Conservation (phyloP, 345 rosid species). For the Citropsis articulata region DNA sequence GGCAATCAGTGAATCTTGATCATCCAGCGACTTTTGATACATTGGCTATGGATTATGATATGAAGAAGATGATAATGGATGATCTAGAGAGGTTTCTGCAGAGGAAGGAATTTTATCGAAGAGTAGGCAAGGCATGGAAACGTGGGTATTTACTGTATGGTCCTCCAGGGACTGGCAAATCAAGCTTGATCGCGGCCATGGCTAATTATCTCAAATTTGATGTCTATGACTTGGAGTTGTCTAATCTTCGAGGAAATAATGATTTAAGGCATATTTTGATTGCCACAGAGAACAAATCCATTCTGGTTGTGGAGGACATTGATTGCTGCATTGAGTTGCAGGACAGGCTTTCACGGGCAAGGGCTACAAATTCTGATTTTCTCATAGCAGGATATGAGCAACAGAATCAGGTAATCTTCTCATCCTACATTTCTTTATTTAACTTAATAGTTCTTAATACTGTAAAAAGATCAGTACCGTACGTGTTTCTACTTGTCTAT, state of each 20-base stretch:
- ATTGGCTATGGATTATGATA: conserved; percentile 25
- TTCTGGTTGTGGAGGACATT: too few species aligned
- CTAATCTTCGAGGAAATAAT: conserved; percentile 10
- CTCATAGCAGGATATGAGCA: background rate
- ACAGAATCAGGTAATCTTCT: conserved; percentile 4
- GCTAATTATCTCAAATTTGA: conserved; percentile 7
- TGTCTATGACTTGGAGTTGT: conserved; percentile 33
- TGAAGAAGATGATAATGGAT: conserved; percentile 29
- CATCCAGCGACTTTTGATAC: conserved; percentile 36
- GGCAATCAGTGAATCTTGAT: conserved; percentile 33
- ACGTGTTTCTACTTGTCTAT: background rate
- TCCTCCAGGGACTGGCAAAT: conserved; percentile 34
- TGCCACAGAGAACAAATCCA: background rate
- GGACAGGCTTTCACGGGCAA: conserved; percentile 5
- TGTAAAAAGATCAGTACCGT: background rate
- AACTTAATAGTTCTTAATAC: background rate
- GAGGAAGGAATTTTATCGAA: conserved; percentile 28
- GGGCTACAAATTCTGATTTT: background rate
- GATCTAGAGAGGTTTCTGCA: conserved; percentile 34
- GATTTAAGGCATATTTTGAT: conserved; percentile 24
- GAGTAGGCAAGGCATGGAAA: conserved; percentile 34
- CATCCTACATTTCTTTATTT: background rate
- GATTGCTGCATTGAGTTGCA: conserved; percentile 14
- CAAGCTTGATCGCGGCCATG: conserved; percentile 39
- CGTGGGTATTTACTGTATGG: conserved; percentile 16